Conservation (phyloP, 352 stramenopile genomes). For the Globisporangium polare region DNA sequence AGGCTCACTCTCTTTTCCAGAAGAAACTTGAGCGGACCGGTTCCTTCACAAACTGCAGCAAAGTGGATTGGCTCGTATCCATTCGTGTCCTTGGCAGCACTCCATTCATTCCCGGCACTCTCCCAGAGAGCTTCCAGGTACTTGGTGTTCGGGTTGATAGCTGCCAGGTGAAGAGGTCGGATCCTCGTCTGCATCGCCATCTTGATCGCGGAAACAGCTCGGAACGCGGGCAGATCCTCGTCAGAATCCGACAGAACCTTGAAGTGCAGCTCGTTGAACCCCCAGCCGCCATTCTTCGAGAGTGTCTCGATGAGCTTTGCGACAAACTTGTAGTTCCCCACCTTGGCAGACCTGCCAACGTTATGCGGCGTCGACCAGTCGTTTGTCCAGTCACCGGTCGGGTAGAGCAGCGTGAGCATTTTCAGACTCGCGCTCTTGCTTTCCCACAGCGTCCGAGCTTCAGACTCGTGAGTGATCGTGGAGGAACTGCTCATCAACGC, state of each 20-base stretch:
- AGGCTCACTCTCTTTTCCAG: slow-evolving; percentile 52
- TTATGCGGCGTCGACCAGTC: slow-evolving; percentile 19
- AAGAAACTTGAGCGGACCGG: slow-evolving; percentile 53
- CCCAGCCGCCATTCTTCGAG: slow-evolving; percentile 41
- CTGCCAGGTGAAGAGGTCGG: slow-evolving; percentile 65
- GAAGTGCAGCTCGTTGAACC: slow-evolving; percentile 59
- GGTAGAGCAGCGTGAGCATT: slow-evolving; percentile 65
- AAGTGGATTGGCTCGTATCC: slow-evolving; percentile 70
- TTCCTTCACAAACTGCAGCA: slow-evolving; percentile 48
- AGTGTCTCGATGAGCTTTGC: slow-evolving; percentile 39
- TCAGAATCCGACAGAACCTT: slow-evolving; percentile 46
- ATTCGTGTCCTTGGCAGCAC: slow-evolving; percentile 49
- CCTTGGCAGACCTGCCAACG: slow-evolving; percentile 19
- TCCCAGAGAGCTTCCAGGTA: slow-evolving; percentile 64
- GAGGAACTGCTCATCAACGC: slow-evolving; percentile 31
- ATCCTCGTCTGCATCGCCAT: slow-evolving; percentile 56
- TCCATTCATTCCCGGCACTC: slow-evolving; percentile 42
- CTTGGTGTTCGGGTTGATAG: slow-evolving; percentile 70
- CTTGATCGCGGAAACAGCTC: slow-evolving; percentile 63
- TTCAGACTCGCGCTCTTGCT: slow-evolving; percentile 41
- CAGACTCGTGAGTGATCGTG: slow-evolving; percentile 3
- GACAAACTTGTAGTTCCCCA: slow-evolving; percentile 38
- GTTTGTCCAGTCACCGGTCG: slow-evolving; percentile 51
- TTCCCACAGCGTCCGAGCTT: slow-evolving; percentile 35
- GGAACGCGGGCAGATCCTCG: slow-evolving; percentile 44